Evolutionary conservation across 163 green algal species (phyloP).

Genomic region (Trebouxiophyceae sp.): DNA sequence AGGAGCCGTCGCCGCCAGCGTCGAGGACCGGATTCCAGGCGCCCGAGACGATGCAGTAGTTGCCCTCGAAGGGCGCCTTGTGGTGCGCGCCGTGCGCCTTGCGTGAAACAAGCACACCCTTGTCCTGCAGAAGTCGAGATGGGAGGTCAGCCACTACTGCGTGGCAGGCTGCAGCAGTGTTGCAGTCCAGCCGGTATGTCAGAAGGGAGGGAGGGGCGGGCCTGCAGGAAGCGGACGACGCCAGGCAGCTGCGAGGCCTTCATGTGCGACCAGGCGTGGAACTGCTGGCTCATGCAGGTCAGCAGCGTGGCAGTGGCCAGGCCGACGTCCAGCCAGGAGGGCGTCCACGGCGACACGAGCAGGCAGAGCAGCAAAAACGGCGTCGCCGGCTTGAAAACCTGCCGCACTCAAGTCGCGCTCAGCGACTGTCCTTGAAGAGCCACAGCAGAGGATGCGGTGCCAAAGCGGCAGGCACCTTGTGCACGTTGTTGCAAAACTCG

Average conservation of each 20-base stretch:
- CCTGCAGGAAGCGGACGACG: slow-evolving; percentile 66
- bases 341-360: slow-evolving; percentile 21
- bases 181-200: too few species aligned
- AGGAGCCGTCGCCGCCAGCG: slow-evolving; percentile 23
- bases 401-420: too few species aligned
- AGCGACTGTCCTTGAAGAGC: too few species aligned
- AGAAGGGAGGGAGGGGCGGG: slow-evolving; percentile 7
- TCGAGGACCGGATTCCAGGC: slow-evolving; percentile 88
- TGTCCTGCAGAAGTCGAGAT: too few species aligned
- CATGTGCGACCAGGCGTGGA: slow-evolving; percentile 94
- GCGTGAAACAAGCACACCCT: slow-evolving; percentile 76
- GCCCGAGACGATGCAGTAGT: slow-evolving; percentile 96
- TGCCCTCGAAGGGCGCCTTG: slow-evolving; percentile 86
- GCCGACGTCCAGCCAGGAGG: slow-evolving; percentile 52
- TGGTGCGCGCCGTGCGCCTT: slow-evolving; percentile 92
- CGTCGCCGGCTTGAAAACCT: slow-evolving; percentile 59
- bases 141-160: too few species aligned
- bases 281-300: slow-evolving; percentile 90
- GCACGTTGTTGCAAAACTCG: slow-evolving; percentile 95
- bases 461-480: too few species aligned
- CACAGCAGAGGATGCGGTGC: too few species aligned
- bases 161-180: background rate
- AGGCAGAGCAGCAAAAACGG: slow-evolving; percentile 49
- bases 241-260: slow-evolving; percentile 72
- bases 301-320: slow-evolving; percentile 61